Evolutionary conservation across 1,284 basidiomycete genomes (phyloP).

Genomic region (Moniliella sp.): DNA sequence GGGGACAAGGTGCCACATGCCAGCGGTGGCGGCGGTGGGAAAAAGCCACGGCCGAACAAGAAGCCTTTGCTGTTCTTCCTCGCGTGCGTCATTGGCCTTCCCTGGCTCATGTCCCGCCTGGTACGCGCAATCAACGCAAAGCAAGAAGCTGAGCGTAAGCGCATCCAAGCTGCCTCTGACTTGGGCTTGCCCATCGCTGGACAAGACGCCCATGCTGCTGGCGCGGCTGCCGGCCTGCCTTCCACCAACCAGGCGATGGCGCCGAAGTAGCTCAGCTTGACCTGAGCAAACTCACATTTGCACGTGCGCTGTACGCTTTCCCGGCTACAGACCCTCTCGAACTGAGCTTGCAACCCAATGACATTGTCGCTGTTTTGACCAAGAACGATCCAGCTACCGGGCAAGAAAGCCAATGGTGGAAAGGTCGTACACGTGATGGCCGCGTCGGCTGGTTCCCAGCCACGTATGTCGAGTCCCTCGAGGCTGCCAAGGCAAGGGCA

Average conservation of each 20-base stretch:
- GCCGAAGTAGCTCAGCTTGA: conserved; percentile 35
- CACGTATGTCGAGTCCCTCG: conserved; percentile 36
- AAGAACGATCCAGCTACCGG: conserved; percentile 41
- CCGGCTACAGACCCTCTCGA: conserved; percentile 44
- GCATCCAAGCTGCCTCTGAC: no score
- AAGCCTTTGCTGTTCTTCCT: conserved; percentile 87
- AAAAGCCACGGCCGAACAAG: conserved; percentile 39
- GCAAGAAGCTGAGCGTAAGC: conserved; percentile 35
- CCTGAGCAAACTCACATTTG: conserved; percentile 54
- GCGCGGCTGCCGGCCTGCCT: conserved; percentile 40
- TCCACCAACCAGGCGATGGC: conserved; percentile 6
- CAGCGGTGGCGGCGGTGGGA: conserved; percentile 1
- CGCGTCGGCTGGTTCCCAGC: conserved; percentile 87
- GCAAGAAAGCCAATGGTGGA: conserved; percentile 77
- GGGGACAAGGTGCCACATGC: conserved; percentile 3
- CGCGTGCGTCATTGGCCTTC: conserved; percentile 77
- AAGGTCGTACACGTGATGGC: conserved; percentile 75
- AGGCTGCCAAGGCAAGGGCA: conserved; percentile 11
- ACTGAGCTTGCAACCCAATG: conserved; percentile 61
- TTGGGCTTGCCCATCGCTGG: conserved; percentile 11
- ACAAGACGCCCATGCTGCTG: conserved; percentile 35
- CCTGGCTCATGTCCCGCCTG: conserved; percentile 77
- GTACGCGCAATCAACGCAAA: conserved; percentile 56
- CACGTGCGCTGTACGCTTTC: conserved; percentile 63
- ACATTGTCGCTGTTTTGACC: conserved; percentile 77